Base-by-base conservation (phyloP, 257 asterid species). In the Thymus mandschuricus region DNA sequence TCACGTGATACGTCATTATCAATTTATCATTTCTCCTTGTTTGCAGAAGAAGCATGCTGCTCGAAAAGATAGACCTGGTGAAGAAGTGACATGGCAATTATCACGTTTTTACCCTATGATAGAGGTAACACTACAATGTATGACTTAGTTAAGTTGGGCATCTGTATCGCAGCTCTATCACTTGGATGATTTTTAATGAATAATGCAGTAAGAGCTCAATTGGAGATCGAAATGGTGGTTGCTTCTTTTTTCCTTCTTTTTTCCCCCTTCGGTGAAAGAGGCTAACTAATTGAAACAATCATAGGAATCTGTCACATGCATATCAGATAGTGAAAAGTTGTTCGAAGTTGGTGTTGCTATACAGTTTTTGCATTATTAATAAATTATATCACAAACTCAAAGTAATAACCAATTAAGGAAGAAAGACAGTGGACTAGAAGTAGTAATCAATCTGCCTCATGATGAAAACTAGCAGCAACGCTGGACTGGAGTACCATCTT, bases 71-170 rank as follows among this genome's bases (percentile, higher is more conserved):
- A 90, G 98, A 41, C 77, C 88, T 68, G 94, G 88, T 81, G 96
- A 84, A 82, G 96, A 85, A 81, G 84, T 79, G 60, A 61, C 75
- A 1, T 95, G 99, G 99, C 97, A 91, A 62, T 73, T 91, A 66
- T 89, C 98, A 66, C 99, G 99, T 63, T 95, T 95, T 82, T 95
- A 88, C 86, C 99, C 99, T 7, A 75, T 95, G 74, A 84, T 95
- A 70, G 99, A 95, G 97, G 99, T 95, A 79, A 59, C n/a, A 51
- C 40, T 51, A 50, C 52, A 13, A 33, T 50, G 49, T 71, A 8
- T 55, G 62, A 43, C 71, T 38, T 66, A 51, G 54, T 63, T 60
- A 49, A 69, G 57, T 66, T 8, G 60, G 72, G 44, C 58, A 70
- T 70, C 63, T 60, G 61, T 74, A 41, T 64, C 28, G 35, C 48